These are phyloP conservation scores for Drosera spatulata DNA, from an alignment of 179 eudicot species.

Conservation along the genomic window DNA sequence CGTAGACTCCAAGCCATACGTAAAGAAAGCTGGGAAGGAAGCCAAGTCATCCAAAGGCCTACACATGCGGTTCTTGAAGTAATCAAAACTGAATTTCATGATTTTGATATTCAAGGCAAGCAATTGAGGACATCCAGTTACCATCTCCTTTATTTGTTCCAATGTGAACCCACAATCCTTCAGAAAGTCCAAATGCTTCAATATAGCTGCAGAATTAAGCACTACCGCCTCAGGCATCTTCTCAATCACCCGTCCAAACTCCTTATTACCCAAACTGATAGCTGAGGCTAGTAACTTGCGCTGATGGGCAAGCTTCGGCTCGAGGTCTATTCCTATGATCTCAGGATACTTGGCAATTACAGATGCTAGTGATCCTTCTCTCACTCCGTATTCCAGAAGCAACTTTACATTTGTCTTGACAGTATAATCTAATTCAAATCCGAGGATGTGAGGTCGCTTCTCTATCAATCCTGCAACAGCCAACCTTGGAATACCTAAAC, in stretches of 20 bases:
- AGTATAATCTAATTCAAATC: conserved; percentile 55
- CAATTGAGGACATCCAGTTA: conserved; percentile 77
- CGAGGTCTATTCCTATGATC: conserved; percentile 64
- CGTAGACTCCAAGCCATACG: conserved; percentile 85
- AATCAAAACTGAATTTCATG: conserved; percentile 73
- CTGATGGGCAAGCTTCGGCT: conserved; percentile 47
- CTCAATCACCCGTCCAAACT: conserved; percentile 68
- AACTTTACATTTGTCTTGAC: conserved; percentile 64
- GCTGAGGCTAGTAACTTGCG: conserved; percentile 31
- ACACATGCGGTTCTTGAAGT: conserved; percentile 51
- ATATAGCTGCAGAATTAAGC: conserved; percentile 42
- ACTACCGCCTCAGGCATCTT: conserved; percentile 85
- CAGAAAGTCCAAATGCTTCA: conserved; percentile 73
- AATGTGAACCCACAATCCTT: conserved; percentile 53
- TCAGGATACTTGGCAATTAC: conserved; percentile 94
- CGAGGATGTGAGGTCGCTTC: conserved; percentile 77
- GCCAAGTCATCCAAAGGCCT: conserved; percentile 75
- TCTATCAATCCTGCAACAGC: conserved; percentile 87
- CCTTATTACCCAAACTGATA: conserved; percentile 41
- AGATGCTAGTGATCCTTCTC: conserved; percentile 51
- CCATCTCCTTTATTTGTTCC: conserved; percentile 61
- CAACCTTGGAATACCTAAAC: conserved; percentile 57
- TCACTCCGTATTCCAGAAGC: conserved; percentile 49
- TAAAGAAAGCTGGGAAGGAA: conserved; percentile 81
- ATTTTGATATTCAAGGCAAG: conserved; percentile 81